Conservation (phyloP, 768 basidiomycete genomes). For the Leccinum rimulosum region DNA sequence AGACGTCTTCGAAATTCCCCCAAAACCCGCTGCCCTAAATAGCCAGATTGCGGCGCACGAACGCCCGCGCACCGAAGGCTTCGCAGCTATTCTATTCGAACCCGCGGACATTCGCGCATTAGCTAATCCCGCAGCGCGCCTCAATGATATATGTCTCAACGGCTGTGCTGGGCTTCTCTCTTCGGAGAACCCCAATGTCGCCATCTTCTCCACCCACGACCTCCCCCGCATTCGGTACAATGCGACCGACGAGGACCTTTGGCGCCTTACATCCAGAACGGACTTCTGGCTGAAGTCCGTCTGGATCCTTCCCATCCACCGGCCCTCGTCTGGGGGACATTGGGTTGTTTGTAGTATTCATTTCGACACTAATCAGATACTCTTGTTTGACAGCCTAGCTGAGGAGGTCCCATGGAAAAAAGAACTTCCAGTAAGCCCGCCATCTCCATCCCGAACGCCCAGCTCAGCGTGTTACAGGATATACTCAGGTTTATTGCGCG, state of each 20-base stretch:
- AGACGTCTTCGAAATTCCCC: too few relatives aligned
- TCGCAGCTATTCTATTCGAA: too few relatives aligned
- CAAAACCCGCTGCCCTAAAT: too few relatives aligned
- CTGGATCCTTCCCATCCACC: conserved; percentile 25
- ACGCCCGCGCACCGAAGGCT: too few relatives aligned
- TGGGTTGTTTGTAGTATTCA: conserved; percentile 4
- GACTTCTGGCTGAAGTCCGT: conserved; percentile 31
- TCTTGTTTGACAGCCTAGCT: conserved; percentile 3
- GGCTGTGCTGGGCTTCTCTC: conserved; percentile 8
- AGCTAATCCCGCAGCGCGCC: neutral
- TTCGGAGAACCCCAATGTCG: neutral
- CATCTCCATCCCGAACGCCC: neutral
- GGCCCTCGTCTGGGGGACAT: neutral
- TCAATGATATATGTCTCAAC: conserved; percentile 4
- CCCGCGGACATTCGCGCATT: too few relatives aligned
- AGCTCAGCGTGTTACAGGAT: neutral
- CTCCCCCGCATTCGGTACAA: neutral
- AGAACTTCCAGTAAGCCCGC: neutral
- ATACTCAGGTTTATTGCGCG: neutral
- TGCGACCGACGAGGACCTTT: conserved; percentile 15
- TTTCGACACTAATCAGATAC: neutral
- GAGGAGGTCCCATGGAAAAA: neutral
- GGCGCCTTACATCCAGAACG: conserved; percentile 13
- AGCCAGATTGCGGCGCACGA: too few relatives aligned
- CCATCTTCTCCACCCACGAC: conserved; percentile 9